Conservation (phyloP, 1,284 basidiomycete genomes). For the Irpex sp. region DNA sequence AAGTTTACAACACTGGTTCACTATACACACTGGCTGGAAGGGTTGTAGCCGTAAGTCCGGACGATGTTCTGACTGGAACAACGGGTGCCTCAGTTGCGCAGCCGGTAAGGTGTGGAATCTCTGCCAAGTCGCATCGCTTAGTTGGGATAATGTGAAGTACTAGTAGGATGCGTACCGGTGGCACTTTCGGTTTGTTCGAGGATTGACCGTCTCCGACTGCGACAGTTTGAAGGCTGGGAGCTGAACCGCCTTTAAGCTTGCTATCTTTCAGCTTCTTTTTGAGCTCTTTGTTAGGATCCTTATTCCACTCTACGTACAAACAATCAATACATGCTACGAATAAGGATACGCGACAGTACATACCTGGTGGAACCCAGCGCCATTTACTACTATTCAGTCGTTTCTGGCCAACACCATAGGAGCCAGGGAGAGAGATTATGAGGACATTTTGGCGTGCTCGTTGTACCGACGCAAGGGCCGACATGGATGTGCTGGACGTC, state of each 20-base stretch:
- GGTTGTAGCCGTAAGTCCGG: slow-evolving; percentile 30
- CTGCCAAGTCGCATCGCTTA: slow-evolving; percentile 19
- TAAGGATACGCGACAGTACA: neutral
- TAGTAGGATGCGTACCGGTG: neutral
- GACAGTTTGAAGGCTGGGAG: neutral
- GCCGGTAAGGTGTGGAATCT: slow-evolving; percentile 35
- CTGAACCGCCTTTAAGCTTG: neutral
- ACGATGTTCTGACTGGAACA: slow-evolving; percentile 32
- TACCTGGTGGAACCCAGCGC: neutral
- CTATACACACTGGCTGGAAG: slow-evolving; percentile 37
- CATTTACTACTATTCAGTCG: slow-evolving; percentile 1
- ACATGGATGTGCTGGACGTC: neutral
- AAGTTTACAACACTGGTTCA: no score
- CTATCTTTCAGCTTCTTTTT: neutral
- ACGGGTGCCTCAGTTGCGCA: slow-evolving; percentile 28
- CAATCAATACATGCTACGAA: neutral
- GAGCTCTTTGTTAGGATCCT: neutral
- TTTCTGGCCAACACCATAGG: neutral
- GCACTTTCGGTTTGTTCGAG: neutral
- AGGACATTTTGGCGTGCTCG: neutral
- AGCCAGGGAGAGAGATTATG: neutral
- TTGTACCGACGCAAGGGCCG: neutral
- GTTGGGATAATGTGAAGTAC: neutral
- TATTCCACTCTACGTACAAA: neutral
- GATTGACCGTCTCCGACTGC: neutral